Evolutionary conservation across 305 asterid species (phyloP).

Genomic region (Stenogyne calaminthoides): DNA sequence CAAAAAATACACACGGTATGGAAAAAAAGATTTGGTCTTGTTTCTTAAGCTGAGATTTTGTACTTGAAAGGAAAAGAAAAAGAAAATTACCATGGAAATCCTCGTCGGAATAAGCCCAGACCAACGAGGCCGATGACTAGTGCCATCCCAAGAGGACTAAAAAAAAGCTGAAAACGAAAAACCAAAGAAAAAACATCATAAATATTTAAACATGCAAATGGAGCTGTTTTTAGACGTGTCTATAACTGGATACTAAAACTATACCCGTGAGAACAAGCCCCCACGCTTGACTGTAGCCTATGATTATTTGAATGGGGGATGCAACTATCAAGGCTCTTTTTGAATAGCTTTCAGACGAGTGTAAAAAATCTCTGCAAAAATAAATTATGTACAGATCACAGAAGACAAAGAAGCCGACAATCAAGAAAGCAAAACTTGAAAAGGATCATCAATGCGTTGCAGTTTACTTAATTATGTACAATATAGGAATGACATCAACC

Average conservation of each 20-base stretch:
- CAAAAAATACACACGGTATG: neutral
- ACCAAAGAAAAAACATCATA: constrained; percentile 19
- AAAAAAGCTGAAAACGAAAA: constrained; percentile 63
- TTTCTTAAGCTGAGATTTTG: too few species aligned
- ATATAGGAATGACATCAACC: constrained; percentile 79
- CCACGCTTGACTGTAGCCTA: constrained; percentile 95
- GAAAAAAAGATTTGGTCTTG: too few species aligned
- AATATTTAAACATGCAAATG: neutral
- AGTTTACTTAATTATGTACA: constrained; percentile 66
- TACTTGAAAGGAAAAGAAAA: too few species aligned
- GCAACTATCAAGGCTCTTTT: constrained; percentile 90
- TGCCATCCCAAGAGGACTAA: constrained; percentile 98
- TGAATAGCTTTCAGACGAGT: constrained; percentile 93
- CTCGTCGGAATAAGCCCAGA: constrained; percentile 88
- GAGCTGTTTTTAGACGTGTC: constrained; percentile 5
- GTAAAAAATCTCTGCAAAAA: constrained; percentile 69
- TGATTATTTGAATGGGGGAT: constrained; percentile 69
- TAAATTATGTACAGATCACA: neutral
- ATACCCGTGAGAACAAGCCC: constrained; percentile 94
- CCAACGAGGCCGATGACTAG: constrained; percentile 94
- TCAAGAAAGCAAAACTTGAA: constrained; percentile 16
- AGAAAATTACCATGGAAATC: constrained; percentile 65
- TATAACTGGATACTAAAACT: neutral
- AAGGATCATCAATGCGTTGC: constrained; percentile 65
- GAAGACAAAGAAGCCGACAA: neutral